Evolutionary conservation across 2,329 filamentous ascomycete genomes (phyloP).

Genomic region (Diaporthe ilicicola): DNA sequence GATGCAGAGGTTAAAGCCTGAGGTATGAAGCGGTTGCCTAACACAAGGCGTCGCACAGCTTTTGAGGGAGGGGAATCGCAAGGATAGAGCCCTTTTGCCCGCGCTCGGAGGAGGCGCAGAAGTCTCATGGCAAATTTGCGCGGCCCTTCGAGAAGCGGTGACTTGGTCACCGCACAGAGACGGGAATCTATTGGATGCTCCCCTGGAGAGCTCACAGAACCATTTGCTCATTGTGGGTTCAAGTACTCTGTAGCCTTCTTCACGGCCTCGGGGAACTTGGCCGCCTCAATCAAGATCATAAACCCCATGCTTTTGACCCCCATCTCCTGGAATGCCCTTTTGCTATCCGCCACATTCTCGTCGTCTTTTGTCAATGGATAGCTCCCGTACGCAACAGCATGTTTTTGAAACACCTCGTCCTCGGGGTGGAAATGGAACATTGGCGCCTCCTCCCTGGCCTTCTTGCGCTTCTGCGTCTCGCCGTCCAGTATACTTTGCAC

Average conservation of each 20-base stretch:
- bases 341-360: constrained; percentile 86
- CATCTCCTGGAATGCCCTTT: constrained; percentile 92
- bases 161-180: not conserved
- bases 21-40: constrained; percentile 22
- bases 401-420: constrained; percentile 85
- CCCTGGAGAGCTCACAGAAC: not conserved
- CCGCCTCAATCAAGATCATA: constrained; percentile 85
- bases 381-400: constrained; percentile 74
- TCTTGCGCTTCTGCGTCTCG: constrained; percentile 73
- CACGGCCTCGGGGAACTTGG: constrained; percentile 78
- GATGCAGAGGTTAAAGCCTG: constrained; percentile 81
- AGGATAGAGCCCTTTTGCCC: not conserved
- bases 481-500: constrained; percentile 82
- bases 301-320: constrained; percentile 86
- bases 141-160: not conserved
- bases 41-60: not conserved
- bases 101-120: not conserved
- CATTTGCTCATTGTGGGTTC: constrained; percentile 53
- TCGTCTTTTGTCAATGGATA: constrained; percentile 85
- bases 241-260: constrained; percentile 81
- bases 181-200: constrained; percentile 1
- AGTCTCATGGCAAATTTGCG: not conserved
- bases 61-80: not conserved
- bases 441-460: constrained; percentile 64
- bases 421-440: constrained; percentile 95